A percentile compares a stretch with the other conserved stretches of the same genome.
Conservation (phyloP, 495 filamentous ascomycete species). For the Aspergillus haitiensis region DNA sequence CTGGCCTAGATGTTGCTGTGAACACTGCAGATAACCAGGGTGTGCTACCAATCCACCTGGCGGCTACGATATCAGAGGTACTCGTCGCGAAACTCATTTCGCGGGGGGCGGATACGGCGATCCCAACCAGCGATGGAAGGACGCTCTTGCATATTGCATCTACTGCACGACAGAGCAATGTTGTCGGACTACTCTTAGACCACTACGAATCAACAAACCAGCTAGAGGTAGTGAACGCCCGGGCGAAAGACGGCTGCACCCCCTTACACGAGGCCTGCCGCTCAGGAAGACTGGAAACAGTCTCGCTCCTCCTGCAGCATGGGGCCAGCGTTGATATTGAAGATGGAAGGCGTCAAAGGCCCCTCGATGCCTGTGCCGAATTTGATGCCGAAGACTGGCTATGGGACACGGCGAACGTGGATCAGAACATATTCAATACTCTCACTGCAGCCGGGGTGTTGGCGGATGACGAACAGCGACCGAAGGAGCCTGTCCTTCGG, state of each 20-base stretch:
- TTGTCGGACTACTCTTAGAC: slow-evolving; percentile 39
- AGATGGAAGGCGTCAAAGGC: not conserved
- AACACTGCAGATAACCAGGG: slow-evolving; percentile 23
- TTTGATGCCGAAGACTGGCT: slow-evolving; percentile 8
- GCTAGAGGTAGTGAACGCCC: slow-evolving; percentile 21
- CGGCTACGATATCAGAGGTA: slow-evolving; percentile 33
- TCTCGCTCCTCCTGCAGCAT: slow-evolving; percentile 34
- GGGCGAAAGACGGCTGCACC: slow-evolving; percentile 22
- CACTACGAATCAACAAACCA: slow-evolving; percentile 15
- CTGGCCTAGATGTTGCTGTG: not conserved
- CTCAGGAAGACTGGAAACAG: slow-evolving; percentile 37
- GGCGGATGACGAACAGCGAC: not conserved
- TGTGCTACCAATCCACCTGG: slow-evolving; percentile 35
- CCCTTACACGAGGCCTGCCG: slow-evolving; percentile 39
- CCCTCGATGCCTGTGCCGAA: slow-evolving; percentile 22
- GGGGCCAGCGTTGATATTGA: slow-evolving; percentile 30
- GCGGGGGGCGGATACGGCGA: slow-evolving; percentile 31
- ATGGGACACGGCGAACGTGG: not conserved
- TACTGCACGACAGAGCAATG: slow-evolving; percentile 34
- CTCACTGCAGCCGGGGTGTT: slow-evolving; percentile 2
- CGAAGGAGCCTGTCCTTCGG: not conserved
- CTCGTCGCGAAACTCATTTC: slow-evolving; percentile 33
- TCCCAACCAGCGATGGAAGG: slow-evolving; percentile 29
- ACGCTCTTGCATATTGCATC: slow-evolving; percentile 45
- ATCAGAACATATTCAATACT: not conserved